Percentiles rank a stretch among this genome's conserved stretches.
phyloP scores from a whole-genome alignment of 208 protist genomes.

The Histomonas meleagridis region DNA sequence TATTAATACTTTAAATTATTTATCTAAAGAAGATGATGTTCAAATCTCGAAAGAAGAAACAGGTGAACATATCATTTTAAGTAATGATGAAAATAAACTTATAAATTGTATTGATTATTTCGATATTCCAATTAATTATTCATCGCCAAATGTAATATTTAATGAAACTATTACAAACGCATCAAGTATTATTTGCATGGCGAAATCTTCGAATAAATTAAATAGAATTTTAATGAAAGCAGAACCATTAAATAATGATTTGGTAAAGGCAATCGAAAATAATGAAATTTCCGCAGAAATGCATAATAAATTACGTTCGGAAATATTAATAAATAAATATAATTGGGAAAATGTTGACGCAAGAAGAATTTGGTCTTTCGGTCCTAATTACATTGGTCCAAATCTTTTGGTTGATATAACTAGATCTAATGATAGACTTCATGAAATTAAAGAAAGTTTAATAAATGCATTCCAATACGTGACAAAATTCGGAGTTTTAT shows the following conservation, averaged over 20 bases:
- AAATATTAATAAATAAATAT: slow-evolving; percentile 53
- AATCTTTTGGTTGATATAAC: slow-evolving; percentile 88
- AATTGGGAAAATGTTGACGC: slow-evolving; percentile 54
- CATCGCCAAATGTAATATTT: too few relatives aligned
- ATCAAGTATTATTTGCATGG: slow-evolving; percentile 57
- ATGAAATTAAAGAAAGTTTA: slow-evolving; percentile 88
- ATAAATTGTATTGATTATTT: too few relatives aligned
- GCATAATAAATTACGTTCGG: slow-evolving; percentile 71
- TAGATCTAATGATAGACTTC: slow-evolving; percentile 88
- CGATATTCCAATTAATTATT: too few relatives aligned
- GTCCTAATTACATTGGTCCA: slow-evolving; percentile 73
- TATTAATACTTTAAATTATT: slow-evolving; percentile 55
- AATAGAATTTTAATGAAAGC: slow-evolving; percentile 86
- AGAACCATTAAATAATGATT: slow-evolving; percentile 69
- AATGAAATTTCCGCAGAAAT: slow-evolving; percentile 61
- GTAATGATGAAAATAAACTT: slow-evolving; percentile 71
- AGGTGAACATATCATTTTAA: slow-evolving; percentile 91
- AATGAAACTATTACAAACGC: slow-evolving; percentile 78
- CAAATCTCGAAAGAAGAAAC: slow-evolving; percentile 78
- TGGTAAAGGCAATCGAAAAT: slow-evolving; percentile 75
- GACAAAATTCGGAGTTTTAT: slow-evolving; percentile 78
- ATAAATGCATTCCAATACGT: slow-evolving; percentile 80
- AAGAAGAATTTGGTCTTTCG: slow-evolving; percentile 92
- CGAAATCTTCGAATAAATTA: slow-evolving; percentile 93
- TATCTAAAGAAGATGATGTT: slow-evolving; percentile 62